Evolutionary conservation across 129 eudicot species (phyloP), one percentile per base, ranked within the genome.

Genomic region (Pseudognaphalium luteoalbum): DNA sequence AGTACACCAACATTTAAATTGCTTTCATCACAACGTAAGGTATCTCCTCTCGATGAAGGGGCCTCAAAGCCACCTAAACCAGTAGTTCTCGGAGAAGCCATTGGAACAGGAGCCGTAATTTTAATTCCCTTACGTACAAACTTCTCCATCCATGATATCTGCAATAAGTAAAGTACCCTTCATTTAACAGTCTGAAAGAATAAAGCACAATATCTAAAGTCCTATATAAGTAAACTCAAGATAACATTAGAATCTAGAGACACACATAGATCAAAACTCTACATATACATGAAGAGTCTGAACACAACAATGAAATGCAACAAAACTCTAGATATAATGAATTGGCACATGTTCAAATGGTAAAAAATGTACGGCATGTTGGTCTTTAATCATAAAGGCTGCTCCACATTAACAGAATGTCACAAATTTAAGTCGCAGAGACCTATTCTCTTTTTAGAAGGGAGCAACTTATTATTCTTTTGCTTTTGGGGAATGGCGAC

Each of bases 61-160:
- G 89, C 97, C 71, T 91, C 99, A 83, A 91, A 91, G 72, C 99
- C 99, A 61, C 99, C 99, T 79, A 94, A 92, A 42, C 99, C 99
- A 78, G 96, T 94, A 52, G 97, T 94, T 81, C 83, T 87, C 50
- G 96, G 90, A 47, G 96, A 83, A 81, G 88, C 85, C 97, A 80
- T 89, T 42, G 99, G 99, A 80, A 94, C 96, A 52, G 99, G 99
- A 75, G 97, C 97, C n/a, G 93, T 89, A 25, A 94, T 94, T 83
- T 94, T 92, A 62, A 84, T 94, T 79, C 99, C 97, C 79, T 87
- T 91, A 44, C 63, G 89, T 70, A 95, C 92, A 87, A 95, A 95
- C 79, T 95, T 91, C 75, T 91, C 96, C 99, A 95, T 95, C 99
- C 99, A 95, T 34, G 97, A 95, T 83, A 95, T 95, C 99, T 95